Evolutionary conservation across 345 rosid species (phyloP).

Genomic region (Psidium guajava): DNA sequence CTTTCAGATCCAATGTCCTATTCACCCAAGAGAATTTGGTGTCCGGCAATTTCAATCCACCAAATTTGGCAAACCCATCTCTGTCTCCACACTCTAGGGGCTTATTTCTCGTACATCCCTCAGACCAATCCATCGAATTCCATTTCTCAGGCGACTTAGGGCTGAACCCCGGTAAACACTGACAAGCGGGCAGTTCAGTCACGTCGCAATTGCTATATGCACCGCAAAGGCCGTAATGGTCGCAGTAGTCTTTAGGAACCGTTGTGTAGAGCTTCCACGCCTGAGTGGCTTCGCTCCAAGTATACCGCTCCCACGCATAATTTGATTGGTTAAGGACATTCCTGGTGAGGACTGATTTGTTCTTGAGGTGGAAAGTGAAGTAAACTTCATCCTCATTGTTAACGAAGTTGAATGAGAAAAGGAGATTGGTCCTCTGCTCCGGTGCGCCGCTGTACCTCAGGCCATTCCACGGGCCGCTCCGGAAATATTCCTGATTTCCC

Average conservation of each 20-base stretch:
- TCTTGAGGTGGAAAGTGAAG: conserved; percentile 9
- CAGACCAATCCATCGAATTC: conserved; percentile 6
- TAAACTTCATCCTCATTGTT: conserved; percentile 13
- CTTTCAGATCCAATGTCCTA: conserved; percentile 12
- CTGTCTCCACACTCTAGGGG: conserved; percentile 8
- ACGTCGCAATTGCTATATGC: conserved; percentile 19
- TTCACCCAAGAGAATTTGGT: conserved; percentile 12
- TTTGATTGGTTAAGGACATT: conserved; percentile 11
- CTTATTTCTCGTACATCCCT: conserved; percentile 15
- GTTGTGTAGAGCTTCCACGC: conserved; percentile 20
- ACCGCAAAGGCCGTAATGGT: conserved; percentile 25
- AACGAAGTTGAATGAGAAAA: conserved; percentile 15
- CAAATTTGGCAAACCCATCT: conserved; percentile 7
- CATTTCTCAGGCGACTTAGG: conserved; percentile 15
- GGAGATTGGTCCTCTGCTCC: conserved; percentile 11
- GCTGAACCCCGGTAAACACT: conserved; percentile 11
- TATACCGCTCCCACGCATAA: conserved; percentile 12
- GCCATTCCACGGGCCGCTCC: conserved; percentile 51
- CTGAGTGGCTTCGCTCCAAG: conserved; percentile 24
- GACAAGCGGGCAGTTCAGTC: conserved; percentile 15
- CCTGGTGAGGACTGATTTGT: conserved; percentile 16
- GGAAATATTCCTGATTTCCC: conserved; percentile 1
- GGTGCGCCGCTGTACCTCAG: conserved; percentile 34
- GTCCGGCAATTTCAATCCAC: conserved; percentile 15
- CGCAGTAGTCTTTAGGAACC: conserved; percentile 38